Evolutionary conservation across 441 rosid species (phyloP), one percentile per base, ranked within the genome.

Genomic region (Euphorbia celastroides): DNA sequence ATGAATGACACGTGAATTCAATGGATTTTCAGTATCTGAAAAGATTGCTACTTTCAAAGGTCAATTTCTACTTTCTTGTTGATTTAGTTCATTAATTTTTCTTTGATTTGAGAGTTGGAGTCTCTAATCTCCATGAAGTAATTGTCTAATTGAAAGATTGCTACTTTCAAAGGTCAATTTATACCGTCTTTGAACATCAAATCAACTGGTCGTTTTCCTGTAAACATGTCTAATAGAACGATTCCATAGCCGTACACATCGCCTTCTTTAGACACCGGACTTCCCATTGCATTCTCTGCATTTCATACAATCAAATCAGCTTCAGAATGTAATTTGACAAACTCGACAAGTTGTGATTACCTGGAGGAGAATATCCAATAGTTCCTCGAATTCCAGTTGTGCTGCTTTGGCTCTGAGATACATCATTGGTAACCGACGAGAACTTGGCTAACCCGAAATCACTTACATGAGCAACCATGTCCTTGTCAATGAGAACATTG

Each of bases 401-500:
- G 22, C 59, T 58, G 13, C 38, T 22, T 5, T 19, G 30, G 10
- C 52, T 25, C 20, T n/a, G 38, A 22, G n/a, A n/a, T 0, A 10
- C 36, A 3, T 28, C 36, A 20, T 31, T 20, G 7, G 10, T 0
- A 27, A n/a, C 30, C 16, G 54, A 70, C 0, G 46, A 44, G 50
- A 64, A 4, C 32, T 13, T 70, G n/a, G 69, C 69, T 17, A 57
- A 14, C 9, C 73, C 68, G 17, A 64, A 64, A 57, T 70, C 69
- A 58, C 69, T 27, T 1, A 64, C 42, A 57, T 57, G 65, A 32
- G 69, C 65, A 22, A 17, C 25, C 48, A 70, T 25, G 20, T 32
- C 51, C 13, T 42, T 42, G 34, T 81, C 73, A 0, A 81, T 70
- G 48, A 81, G 79, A 52, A 81, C 61, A 59, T 74, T 76, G 52